Conservation (phyloP, 257 asterid species). For the Nicotiana benthamiana region DNA sequence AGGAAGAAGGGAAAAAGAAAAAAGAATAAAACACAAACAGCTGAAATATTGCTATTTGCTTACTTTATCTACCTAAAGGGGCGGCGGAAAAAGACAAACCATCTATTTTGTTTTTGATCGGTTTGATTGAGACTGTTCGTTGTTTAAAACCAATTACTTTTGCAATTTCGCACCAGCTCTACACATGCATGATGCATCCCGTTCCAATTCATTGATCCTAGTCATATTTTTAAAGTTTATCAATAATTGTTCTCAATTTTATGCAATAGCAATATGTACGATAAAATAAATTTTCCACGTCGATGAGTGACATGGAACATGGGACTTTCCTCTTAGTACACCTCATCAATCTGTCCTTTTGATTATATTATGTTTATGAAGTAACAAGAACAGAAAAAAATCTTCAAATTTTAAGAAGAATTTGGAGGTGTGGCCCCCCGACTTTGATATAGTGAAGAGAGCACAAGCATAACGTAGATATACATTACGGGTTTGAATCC, state of each 20-base stretch:
- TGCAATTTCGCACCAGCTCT: not conserved
- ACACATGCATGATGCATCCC: conserved; percentile 4
- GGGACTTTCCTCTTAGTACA: not conserved
- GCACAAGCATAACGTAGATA: no score
- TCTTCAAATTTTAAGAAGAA: not conserved
- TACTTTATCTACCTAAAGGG: not conserved
- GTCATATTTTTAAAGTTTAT: not conserved
- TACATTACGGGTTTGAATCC: no score
- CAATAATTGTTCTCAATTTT: not conserved
- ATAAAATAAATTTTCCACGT: not conserved
- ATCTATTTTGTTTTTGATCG: not conserved
- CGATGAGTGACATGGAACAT: conserved; percentile 6
- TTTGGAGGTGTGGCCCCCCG: no score
- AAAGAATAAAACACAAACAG: not conserved
- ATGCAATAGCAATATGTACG: not conserved
- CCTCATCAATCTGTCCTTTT: not conserved
- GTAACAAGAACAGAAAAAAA: not conserved
- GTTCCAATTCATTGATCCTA: not conserved
- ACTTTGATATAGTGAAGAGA: no score
- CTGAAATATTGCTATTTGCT: not conserved
- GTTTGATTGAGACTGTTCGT: not conserved
- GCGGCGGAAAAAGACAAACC: not conserved
- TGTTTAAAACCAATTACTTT: not conserved
- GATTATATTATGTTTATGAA: not conserved
- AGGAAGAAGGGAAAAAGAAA: not conserved